phyloP scores from a whole-genome alignment of 306 rosid species.

The Corylus americana region DNA sequence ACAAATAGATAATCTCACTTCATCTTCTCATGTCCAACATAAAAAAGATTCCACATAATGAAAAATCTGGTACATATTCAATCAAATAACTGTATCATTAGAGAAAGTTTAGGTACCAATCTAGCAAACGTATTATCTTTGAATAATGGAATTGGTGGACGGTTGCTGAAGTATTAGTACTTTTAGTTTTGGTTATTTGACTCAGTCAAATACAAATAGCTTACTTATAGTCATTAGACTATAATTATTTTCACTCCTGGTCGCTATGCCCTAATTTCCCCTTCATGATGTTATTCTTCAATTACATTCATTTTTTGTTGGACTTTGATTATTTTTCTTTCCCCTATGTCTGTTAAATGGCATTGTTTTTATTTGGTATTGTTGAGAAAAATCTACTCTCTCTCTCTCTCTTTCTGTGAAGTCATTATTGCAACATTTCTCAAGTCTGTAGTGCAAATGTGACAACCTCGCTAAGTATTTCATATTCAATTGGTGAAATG shows the following conservation, averaged over 20 bases:
- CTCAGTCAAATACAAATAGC: not conserved
- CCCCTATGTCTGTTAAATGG: not conserved
- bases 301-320: not conserved
- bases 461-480: not conserved
- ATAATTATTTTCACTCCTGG: not conserved
- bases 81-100: not conserved
- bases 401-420: not conserved
- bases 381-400: not conserved
- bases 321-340: not conserved
- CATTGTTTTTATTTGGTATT: not conserved
- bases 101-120: not conserved
- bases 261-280: not conserved
- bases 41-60: not conserved
- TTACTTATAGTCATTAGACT: not conserved
- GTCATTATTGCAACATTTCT: not conserved
- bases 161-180: not conserved
- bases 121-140: not conserved
- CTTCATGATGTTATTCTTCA: not conserved
- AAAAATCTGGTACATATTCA: not conserved
- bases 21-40: not conserved
- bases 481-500: not conserved
- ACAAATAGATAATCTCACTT: not conserved
- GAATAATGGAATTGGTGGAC: not conserved
- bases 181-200: not conserved
- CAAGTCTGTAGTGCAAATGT: not conserved